Conservation (phyloP, 345 rosid species). For the Eutrema yunnanense region DNA sequence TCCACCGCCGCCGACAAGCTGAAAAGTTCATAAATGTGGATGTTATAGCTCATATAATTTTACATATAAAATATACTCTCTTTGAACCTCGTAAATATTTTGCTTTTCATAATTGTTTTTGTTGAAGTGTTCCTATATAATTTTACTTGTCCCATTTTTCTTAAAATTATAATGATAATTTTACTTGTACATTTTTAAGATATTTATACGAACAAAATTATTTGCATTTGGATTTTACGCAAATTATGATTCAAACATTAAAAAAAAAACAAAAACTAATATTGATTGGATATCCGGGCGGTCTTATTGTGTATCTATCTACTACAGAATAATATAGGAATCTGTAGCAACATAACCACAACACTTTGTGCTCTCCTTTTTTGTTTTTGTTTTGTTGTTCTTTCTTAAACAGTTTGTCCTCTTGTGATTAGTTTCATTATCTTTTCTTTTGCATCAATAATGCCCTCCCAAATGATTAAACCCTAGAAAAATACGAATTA, state of each 20-base stretch:
- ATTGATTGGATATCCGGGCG: background rate
- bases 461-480: conserved; percentile 8
- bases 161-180: background rate
- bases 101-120: too few relatives aligned
- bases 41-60: too few relatives aligned
- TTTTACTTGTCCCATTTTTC: too few relatives aligned
- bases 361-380: background rate
- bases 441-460: conserved; percentile 9
- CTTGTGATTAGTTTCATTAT: conserved; percentile 9
- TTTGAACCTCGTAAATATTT: background rate
- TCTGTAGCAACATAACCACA: background rate
- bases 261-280: background rate
- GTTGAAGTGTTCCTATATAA: too few relatives aligned
- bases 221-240: background rate
- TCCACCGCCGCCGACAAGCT: too few relatives aligned
- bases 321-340: background rate
- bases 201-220: too few relatives aligned
- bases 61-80: background rate
- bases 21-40: too few relatives aligned
- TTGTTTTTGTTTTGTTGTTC: too few relatives aligned
- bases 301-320: background rate
- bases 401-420: conserved; percentile 1
- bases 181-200: too few relatives aligned
- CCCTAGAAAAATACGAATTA: background rate
- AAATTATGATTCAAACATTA: background rate